A percentile compares a stretch with the other conserved stretches of the same genome.
These are phyloP conservation scores for Globisporangium middletonii DNA, from an alignment of 352 stramenopile species.

Conservation along the genomic window DNA sequence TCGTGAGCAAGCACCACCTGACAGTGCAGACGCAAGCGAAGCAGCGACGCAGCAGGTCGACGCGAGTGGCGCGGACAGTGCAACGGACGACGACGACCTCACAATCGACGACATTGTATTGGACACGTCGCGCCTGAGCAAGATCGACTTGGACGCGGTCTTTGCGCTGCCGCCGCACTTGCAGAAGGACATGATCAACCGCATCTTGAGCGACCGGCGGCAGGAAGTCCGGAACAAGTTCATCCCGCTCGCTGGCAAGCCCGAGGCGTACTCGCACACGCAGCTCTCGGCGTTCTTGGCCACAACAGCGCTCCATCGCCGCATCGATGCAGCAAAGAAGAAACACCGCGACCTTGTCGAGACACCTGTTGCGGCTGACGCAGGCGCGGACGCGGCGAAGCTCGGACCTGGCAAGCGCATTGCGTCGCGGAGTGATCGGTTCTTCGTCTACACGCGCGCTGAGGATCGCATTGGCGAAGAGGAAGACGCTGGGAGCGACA, in stretches of 20 bases:
- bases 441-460: conserved; percentile 66
- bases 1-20: too few relatives aligned
- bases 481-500: not conserved
- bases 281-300: conserved; percentile 96
- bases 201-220: conserved; percentile 83
- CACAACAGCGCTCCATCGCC: conserved; percentile 86
- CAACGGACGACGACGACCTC: conserved; percentile 27
- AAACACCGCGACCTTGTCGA: conserved; percentile 51
- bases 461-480: conserved; percentile 4
- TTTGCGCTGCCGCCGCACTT: conserved; percentile 83
- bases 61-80: not conserved
- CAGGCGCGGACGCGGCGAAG: not conserved
- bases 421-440: conserved; percentile 66
- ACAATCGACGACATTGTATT: conserved; percentile 59
- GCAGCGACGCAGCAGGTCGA: not conserved
- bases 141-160: conserved; percentile 84
- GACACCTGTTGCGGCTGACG: not conserved
- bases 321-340: conserved; percentile 55
- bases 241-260: conserved; percentile 93
- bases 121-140: conserved; percentile 45
- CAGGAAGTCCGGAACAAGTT: conserved; percentile 92
- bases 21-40: too few relatives aligned
- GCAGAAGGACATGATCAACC: conserved; percentile 91
- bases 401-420: conserved; percentile 59
- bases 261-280: conserved; percentile 91